Conservation (phyloP, 2,329 filamentous ascomycete genomes). For the Claviceps lovelessii region DNA sequence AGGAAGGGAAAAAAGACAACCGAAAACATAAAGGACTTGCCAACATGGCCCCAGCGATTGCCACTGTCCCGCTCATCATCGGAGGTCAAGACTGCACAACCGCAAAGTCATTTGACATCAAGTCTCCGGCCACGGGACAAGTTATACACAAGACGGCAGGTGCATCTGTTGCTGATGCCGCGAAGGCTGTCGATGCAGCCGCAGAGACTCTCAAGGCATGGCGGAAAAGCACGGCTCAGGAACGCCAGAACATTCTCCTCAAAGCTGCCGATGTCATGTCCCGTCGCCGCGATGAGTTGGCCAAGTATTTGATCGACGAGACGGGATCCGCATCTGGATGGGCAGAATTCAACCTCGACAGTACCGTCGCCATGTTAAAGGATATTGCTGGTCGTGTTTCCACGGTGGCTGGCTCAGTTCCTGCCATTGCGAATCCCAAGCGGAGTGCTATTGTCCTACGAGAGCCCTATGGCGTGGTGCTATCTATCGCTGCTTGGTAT, state of each 20-base stretch:
- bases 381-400: conserved; percentile 30
- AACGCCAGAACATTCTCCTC: conserved; percentile 55
- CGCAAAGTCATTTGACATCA: conserved; percentile 37
- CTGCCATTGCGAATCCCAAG: conserved; percentile 16
- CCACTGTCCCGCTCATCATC: conserved; percentile 27
- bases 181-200: conserved; percentile 38
- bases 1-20: not conserved
- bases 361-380: conserved; percentile 23
- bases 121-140: conserved; percentile 38
- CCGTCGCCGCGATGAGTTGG: conserved; percentile 44
- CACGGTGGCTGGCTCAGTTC: conserved; percentile 24
- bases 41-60: not conserved
- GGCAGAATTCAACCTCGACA: conserved; percentile 25
- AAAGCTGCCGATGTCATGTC: conserved; percentile 53
- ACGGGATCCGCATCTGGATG: conserved; percentile 26
- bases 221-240: conserved; percentile 44
- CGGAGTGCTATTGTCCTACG: conserved; percentile 48
- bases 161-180: conserved; percentile 40
- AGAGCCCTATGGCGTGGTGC: conserved; percentile 65
- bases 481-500: conserved; percentile 72
- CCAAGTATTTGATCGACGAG: conserved; percentile 41
- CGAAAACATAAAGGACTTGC: not conserved
- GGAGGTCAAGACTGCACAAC: conserved; percentile 30
- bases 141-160: conserved; percentile 42
- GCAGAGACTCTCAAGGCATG: conserved; percentile 56